phyloP scores from a whole-genome alignment of 352 stramenopile species.

The Phytopythium mirpurense region DNA sequence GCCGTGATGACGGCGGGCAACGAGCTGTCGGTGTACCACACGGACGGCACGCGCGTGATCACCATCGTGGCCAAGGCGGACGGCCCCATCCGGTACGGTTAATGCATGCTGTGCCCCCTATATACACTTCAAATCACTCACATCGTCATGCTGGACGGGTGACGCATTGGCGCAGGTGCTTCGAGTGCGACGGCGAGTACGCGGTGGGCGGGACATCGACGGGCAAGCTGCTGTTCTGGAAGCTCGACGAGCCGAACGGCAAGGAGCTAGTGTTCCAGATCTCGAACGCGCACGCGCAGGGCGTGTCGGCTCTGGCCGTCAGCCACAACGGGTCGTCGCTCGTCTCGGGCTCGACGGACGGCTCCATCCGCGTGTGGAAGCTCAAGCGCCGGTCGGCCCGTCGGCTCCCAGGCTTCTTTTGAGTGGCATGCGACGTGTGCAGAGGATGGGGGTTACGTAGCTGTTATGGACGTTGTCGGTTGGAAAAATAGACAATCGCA shows the following conservation, averaged over 20 bases:
- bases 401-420: slow-evolving; percentile 59
- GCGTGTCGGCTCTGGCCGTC: slow-evolving; percentile 57
- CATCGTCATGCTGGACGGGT: slow-evolving; percentile 27
- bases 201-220: slow-evolving; percentile 60
- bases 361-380: slow-evolving; percentile 60
- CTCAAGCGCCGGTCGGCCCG: slow-evolving; percentile 56
- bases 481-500: slow-evolving; percentile 6
- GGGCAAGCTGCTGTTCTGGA: slow-evolving; percentile 66
- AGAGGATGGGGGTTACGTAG: neutral
- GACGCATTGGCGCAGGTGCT: too few species aligned
- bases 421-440: slow-evolving; percentile 1
- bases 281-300: slow-evolving; percentile 45
- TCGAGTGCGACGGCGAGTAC: slow-evolving; percentile 69
- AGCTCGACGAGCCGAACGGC: slow-evolving; percentile 34
- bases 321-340: slow-evolving; percentile 47
- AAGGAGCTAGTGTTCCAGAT: slow-evolving; percentile 56
- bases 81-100: slow-evolving; percentile 44
- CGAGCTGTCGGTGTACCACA: slow-evolving; percentile 61
- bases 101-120: slow-evolving; percentile 18
- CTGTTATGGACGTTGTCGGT: neutral
- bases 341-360: slow-evolving; percentile 54
- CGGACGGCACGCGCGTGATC: slow-evolving; percentile 51
- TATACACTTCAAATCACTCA: neutral
- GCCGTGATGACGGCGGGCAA: slow-evolving; percentile 58
- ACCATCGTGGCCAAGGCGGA: slow-evolving; percentile 33